Percentiles rank a stretch among this genome's conserved stretches.
Evolutionary conservation across 164 flowering plant genomes (phyloP).

Genomic region (Chloranthus sessilifolius): DNA sequence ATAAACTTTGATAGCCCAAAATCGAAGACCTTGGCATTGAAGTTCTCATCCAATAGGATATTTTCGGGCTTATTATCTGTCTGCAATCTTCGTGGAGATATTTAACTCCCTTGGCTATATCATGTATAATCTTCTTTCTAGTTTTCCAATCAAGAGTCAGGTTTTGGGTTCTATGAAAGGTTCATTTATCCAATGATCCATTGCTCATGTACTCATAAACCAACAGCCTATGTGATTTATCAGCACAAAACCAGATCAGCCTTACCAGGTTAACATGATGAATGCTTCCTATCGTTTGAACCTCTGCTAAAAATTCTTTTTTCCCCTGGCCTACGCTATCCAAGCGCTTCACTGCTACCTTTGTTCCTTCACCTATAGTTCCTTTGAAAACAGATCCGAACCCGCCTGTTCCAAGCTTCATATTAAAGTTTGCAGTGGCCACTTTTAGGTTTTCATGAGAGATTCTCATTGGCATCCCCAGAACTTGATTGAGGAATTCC

Average conservation of each 20-base stretch:
- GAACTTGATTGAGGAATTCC: no score
- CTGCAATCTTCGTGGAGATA: slow-evolving; percentile 28
- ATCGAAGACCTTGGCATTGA: slow-evolving; percentile 23
- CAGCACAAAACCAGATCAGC: slow-evolving; percentile 18
- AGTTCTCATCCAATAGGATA: slow-evolving; percentile 14
- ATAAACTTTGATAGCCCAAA: slow-evolving; percentile 20
- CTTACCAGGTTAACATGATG: slow-evolving; percentile 26
- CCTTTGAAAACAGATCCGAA: no score
- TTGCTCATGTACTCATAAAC: slow-evolving; percentile 25
- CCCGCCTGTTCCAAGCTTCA: no score
- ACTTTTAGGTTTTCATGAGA: no score
- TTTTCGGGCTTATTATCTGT: slow-evolving; percentile 20
- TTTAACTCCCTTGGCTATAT: slow-evolving; percentile 15
- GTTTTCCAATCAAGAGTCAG: slow-evolving; percentile 15
- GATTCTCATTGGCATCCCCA: no score
- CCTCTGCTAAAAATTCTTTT: no score
- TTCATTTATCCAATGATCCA: slow-evolving; percentile 21
- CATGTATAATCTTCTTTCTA: slow-evolving; percentile 12
- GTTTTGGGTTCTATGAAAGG: background rate
- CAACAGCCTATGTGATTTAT: slow-evolving; percentile 12
- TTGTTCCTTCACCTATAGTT: no score
- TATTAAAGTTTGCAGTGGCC: no score
- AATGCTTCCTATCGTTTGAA: slow-evolving; percentile 21
- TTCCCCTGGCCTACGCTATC: no score
- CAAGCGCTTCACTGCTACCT: no score